Evolutionary conservation across 441 rosid genomes (phyloP).

Genomic region (Croton laevigatus): DNA sequence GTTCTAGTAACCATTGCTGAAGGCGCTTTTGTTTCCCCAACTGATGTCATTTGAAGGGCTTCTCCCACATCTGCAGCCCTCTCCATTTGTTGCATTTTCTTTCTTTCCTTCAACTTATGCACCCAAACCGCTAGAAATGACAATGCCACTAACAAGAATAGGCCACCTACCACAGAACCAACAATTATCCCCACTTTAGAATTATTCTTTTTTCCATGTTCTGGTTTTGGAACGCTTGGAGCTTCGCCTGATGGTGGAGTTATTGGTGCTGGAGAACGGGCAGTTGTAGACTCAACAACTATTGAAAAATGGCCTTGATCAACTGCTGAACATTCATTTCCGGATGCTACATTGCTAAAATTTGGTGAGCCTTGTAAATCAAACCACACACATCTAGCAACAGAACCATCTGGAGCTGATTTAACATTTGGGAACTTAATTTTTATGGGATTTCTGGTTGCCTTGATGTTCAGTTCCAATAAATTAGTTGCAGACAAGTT

Average conservation of each 20-base stretch:
- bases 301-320: slow-evolving; percentile 88
- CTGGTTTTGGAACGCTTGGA: slow-evolving; percentile 17
- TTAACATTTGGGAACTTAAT: slow-evolving; percentile 56
- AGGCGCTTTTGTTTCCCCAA: slow-evolving; percentile 78
- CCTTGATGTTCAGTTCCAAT: slow-evolving; percentile 38
- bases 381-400: slow-evolving; percentile 69
- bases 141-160: slow-evolving; percentile 48
- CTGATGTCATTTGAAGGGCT: slow-evolving; percentile 59
- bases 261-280: slow-evolving; percentile 46
- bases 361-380: slow-evolving; percentile 50
- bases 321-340: slow-evolving; percentile 50
- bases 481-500: slow-evolving; percentile 60
- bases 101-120: slow-evolving; percentile 54
- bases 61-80: slow-evolving; percentile 91
- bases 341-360: slow-evolving; percentile 52
- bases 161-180: slow-evolving; percentile 74
- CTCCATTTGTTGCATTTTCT: slow-evolving; percentile 77
- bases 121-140: slow-evolving; percentile 48
- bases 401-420: slow-evolving; percentile 51
- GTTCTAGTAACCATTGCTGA: slow-evolving; percentile 79
- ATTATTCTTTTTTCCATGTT: slow-evolving; percentile 26
- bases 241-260: slow-evolving; percentile 15
- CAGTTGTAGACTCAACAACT: slow-evolving; percentile 53
- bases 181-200: slow-evolving; percentile 63
- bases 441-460: slow-evolving; percentile 45